A percentile compares a stretch with the other conserved stretches of the same genome.
phyloP scores from a whole-genome alignment of 2,329 filamentous ascomycete genomes.

The Leptographium lundbergii region DNA sequence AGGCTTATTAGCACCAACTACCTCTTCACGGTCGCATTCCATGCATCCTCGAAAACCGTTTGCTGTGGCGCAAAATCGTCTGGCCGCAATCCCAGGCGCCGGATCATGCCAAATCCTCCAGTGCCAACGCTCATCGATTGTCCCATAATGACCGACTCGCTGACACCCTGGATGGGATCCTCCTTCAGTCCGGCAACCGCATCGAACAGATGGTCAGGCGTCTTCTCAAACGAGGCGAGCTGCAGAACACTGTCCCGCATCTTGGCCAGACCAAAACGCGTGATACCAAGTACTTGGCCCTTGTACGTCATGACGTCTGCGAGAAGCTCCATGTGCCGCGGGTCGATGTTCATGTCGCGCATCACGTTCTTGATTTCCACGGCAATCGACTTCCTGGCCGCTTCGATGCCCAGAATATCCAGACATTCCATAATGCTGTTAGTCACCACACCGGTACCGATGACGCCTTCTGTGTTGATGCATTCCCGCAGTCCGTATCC shows the following conservation, averaged over 20 bases:
- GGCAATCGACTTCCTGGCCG: slow-evolving; percentile 79
- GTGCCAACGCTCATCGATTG: slow-evolving; percentile 89
- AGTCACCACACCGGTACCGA: slow-evolving; percentile 59
- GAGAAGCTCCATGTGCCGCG: slow-evolving; percentile 91
- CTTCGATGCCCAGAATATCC: slow-evolving; percentile 87
- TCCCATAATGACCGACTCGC: slow-evolving; percentile 96
- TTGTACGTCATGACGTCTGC: slow-evolving; percentile 99
- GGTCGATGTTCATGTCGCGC: slow-evolving; percentile 90
- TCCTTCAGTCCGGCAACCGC: slow-evolving; percentile 85
- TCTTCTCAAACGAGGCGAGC: slow-evolving; percentile 94
- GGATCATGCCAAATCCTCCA: slow-evolving; percentile 80
- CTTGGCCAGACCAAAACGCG: slow-evolving; percentile 88
- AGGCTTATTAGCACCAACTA: background rate
- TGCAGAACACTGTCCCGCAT: slow-evolving; percentile 92
- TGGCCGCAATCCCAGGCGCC: slow-evolving; percentile 56
- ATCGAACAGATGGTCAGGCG: slow-evolving; percentile 91
- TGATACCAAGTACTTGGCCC: slow-evolving; percentile 92
- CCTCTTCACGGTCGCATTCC: slow-evolving; percentile 22
- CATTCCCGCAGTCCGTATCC: slow-evolving; percentile 82
- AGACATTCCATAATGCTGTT: slow-evolving; percentile 88
- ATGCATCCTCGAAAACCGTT: slow-evolving; percentile 61
- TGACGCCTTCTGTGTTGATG: slow-evolving; percentile 87
- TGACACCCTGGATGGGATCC: slow-evolving; percentile 85
- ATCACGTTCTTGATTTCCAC: slow-evolving; percentile 82
- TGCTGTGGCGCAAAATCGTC: slow-evolving; percentile 43